Percentiles rank a stretch among this genome's conserved stretches.
Conservation (phyloP, 768 basidiomycete genomes). For the Infundibulicybe gibba region DNA sequence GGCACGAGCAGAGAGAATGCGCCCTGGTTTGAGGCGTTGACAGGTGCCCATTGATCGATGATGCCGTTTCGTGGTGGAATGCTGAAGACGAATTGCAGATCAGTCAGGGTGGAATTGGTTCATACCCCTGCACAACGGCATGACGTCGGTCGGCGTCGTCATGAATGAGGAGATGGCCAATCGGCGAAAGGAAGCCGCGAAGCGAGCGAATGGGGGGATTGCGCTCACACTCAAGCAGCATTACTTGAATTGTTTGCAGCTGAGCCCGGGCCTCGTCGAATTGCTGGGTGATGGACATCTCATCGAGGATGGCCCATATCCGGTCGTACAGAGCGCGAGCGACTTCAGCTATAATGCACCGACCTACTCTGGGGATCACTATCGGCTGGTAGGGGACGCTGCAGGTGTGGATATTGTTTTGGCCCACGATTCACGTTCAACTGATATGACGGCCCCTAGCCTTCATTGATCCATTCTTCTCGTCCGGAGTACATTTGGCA, state of each 20-base stretch:
- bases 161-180: slow-evolving; percentile 34
- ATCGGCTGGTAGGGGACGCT: slow-evolving; percentile 37
- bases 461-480: slow-evolving; percentile 41
- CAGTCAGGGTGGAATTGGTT: slow-evolving; percentile 54
- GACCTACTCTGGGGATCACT: slow-evolving; percentile 29
- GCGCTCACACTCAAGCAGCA: slow-evolving; percentile 21
- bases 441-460: slow-evolving; percentile 19
- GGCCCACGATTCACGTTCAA: neutral
- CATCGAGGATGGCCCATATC: slow-evolving; percentile 14
- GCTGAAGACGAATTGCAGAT: slow-evolving; percentile 22
- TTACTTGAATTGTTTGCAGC: slow-evolving; percentile 33
- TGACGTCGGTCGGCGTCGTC: slow-evolving; percentile 43
- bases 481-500: slow-evolving; percentile 32
- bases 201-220: slow-evolving; percentile 4
- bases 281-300: slow-evolving; percentile 28
- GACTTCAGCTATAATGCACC: slow-evolving; percentile 35
- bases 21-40: slow-evolving; percentile 52
- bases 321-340: slow-evolving; percentile 19
- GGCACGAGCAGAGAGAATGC: slow-evolving; percentile 40
- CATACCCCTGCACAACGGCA: slow-evolving; percentile 47
- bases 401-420: slow-evolving; percentile 22
- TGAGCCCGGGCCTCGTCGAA: slow-evolving; percentile 23
- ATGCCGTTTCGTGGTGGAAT: neutral
- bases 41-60: slow-evolving; percentile 28
- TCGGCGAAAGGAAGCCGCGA: slow-evolving; percentile 21